A percentile compares a stretch with the other conserved stretches of the same genome.
Evolutionary conservation across 257 asterid genomes (phyloP).

Genomic region (Lycium ferocissimum): DNA sequence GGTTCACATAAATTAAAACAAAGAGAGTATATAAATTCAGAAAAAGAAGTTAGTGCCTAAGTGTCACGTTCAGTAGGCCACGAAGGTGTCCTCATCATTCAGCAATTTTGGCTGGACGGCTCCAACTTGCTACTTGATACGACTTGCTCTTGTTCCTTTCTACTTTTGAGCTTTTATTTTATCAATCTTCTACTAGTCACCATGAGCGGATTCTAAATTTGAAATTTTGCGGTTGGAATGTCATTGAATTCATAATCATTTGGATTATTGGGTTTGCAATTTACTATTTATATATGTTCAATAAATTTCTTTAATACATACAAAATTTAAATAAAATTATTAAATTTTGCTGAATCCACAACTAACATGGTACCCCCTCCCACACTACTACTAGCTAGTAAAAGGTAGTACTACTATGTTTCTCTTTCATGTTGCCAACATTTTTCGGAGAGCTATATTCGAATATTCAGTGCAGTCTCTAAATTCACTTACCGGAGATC

Average conservation of each 20-base stretch:
- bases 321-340: too few species aligned
- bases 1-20: too few species aligned
- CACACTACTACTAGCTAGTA: too few species aligned
- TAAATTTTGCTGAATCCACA: too few species aligned
- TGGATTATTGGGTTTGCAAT: too few species aligned
- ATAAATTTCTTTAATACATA: background rate
- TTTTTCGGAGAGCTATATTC: too few species aligned
- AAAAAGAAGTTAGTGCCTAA: background rate
- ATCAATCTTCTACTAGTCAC: background rate
- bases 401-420: too few species aligned
- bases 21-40: background rate
- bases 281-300: background rate
- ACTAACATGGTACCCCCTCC: too few species aligned
- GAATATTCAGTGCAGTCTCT: too few species aligned
- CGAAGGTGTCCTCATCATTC: background rate
- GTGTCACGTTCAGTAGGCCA: conserved; percentile 23
- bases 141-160: background rate
- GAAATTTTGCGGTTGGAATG: background rate
- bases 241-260: too few species aligned
- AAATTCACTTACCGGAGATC: too few species aligned
- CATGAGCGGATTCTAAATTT: background rate
- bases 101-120: conserved; percentile 20
- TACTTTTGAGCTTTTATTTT: background rate
- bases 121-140: conserved; percentile 1
- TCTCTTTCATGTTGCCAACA: too few species aligned